Conservation (phyloP, 371 early-diverging fungal genomes). For the Zychaea mexicana region DNA sequence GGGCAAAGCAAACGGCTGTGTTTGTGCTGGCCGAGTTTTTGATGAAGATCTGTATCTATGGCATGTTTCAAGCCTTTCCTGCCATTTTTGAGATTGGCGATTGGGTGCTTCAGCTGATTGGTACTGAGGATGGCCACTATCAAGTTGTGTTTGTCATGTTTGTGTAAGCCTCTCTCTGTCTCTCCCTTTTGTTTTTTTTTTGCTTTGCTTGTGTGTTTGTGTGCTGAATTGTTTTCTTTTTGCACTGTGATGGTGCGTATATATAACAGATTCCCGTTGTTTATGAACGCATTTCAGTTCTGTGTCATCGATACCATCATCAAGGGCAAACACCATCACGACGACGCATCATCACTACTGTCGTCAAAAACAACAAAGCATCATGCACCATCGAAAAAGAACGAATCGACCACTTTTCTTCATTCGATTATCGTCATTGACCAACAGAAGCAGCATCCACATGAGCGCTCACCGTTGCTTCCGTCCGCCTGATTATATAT, state of each 20-base stretch:
- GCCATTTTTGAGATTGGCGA: slow-evolving; percentile 36
- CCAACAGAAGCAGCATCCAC: background rate
- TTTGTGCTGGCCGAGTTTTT: slow-evolving; percentile 32
- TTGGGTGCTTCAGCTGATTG: slow-evolving; percentile 29
- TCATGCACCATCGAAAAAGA: background rate
- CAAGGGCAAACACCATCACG: slow-evolving; percentile 23
- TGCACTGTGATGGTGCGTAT: too few species aligned
- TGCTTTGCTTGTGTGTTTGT: background rate
- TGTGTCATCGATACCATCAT: slow-evolving; percentile 70
- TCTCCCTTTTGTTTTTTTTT: background rate
- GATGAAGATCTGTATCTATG: slow-evolving; percentile 41
- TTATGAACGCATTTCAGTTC: slow-evolving; percentile 68
- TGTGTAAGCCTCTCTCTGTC: slow-evolving; percentile 26
- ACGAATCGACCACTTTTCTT: background rate
- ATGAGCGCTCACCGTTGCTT: background rate
- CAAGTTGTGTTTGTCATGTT: slow-evolving; percentile 52
- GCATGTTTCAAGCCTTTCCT: slow-evolving; percentile 25
- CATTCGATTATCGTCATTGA: background rate
- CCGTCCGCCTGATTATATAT: background rate
- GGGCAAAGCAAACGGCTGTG: slow-evolving; percentile 31
- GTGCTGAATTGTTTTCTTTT: background rate
- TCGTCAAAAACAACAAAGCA: background rate
- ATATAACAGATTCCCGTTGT: slow-evolving; percentile 61
- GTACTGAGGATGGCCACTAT: slow-evolving; percentile 19
- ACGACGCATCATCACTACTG: background rate